These are phyloP conservation scores for Gossypium ekmanianum DNA, from an alignment of 345 rosid genomes.

Conservation along the genomic window DNA sequence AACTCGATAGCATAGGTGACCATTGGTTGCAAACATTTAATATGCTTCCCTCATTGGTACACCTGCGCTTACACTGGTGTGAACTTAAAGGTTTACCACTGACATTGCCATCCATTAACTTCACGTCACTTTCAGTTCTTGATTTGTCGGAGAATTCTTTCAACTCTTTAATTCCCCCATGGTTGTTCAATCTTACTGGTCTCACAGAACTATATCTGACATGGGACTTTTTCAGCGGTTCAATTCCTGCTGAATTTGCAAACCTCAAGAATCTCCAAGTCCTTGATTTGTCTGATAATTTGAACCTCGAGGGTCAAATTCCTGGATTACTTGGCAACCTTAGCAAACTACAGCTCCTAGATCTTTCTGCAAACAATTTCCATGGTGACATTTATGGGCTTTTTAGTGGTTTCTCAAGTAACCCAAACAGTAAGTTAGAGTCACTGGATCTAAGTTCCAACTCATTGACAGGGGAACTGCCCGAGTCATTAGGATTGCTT, in stretches of 20 bases:
- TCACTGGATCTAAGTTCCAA: conserved; percentile 38
- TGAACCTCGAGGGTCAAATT: conserved; percentile 36
- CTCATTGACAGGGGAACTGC: conserved; percentile 38
- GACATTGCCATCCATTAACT: conserved; percentile 30
- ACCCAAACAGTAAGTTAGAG: conserved; percentile 28
- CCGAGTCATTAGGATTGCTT: conserved; percentile 44
- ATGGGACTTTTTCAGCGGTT: conserved; percentile 36
- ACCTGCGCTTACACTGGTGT: conserved; percentile 34
- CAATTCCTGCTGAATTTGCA: conserved; percentile 37
- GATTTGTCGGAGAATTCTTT: conserved; percentile 50
- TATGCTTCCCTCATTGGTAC: conserved; percentile 34
- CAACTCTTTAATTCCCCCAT: conserved; percentile 34
- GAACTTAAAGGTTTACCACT: conserved; percentile 34
- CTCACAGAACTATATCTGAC: conserved; percentile 38
- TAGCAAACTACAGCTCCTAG: conserved; percentile 30
- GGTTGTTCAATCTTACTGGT: conserved; percentile 51
- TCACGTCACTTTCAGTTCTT: conserved; percentile 51
- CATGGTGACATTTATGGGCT: conserved; percentile 38
- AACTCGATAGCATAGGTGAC: conserved; percentile 29
- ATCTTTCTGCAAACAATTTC: conserved; percentile 48
- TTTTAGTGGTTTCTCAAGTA: conserved; percentile 28
- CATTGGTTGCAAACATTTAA: conserved; percentile 40
- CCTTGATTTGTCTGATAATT: conserved; percentile 40
- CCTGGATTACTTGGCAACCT: conserved; percentile 37
- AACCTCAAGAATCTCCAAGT: conserved; percentile 28